These are phyloP conservation scores for Pseudogymnoascus sp. DNA, from an alignment of 2,329 filamentous ascomycete genomes.

Conservation along the genomic window DNA sequence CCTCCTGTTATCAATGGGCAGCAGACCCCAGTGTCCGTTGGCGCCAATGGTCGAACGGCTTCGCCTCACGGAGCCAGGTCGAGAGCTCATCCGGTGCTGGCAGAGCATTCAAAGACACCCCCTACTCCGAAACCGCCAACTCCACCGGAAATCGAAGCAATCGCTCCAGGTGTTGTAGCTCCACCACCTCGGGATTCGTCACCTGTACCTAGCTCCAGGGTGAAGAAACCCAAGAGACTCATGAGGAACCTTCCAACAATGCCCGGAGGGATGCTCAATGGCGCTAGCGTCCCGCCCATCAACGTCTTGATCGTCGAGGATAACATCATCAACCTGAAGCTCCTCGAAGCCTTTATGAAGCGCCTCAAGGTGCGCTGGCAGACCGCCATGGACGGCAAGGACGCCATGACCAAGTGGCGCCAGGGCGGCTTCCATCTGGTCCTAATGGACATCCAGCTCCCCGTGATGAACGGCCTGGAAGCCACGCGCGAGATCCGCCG, in stretches of 20 bases:
- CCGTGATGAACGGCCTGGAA: constrained; percentile 91
- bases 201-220: constrained; percentile 31
- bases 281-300: constrained; percentile 75
- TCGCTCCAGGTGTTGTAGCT: constrained; percentile 32
- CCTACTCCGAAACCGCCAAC: constrained; percentile 41
- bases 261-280: constrained; percentile 62
- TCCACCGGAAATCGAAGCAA: constrained; percentile 47
- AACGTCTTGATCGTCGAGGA: constrained; percentile 97
- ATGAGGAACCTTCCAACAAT: constrained; percentile 38
- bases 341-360: constrained; percentile 93
- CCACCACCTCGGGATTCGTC: constrained; percentile 41
- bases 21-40: constrained; percentile 12
- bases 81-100: constrained; percentile 48
- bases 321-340: constrained; percentile 92
- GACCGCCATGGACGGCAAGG: constrained; percentile 90
- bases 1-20: constrained; percentile 54
- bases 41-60: constrained; percentile 24
- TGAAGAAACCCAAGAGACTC: constrained; percentile 48
- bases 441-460: constrained; percentile 96
- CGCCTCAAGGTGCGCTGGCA: constrained; percentile 92
- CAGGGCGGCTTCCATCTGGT: constrained; percentile 90
- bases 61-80: constrained; percentile 38
- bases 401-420: constrained; percentile 90
- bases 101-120: constrained; percentile 39
- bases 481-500: constrained; percentile 91